Conservation (phyloP, 768 basidiomycete species). For the Termitomyces sp. region DNA sequence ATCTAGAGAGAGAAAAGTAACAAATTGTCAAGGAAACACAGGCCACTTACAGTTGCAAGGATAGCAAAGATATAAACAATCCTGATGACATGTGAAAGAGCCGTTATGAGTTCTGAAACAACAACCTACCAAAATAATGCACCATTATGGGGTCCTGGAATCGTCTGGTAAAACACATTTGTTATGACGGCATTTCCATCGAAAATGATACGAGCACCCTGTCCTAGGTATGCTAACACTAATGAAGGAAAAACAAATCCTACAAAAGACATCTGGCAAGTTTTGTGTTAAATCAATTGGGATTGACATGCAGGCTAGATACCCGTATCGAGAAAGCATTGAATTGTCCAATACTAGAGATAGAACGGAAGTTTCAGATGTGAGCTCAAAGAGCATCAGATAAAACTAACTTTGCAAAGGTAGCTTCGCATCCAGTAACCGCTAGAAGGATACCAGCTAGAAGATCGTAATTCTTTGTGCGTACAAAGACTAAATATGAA, state of each 20-base stretch:
- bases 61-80: slow-evolving; percentile 59
- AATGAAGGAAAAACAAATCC: slow-evolving; percentile 54
- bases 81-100: slow-evolving; percentile 25
- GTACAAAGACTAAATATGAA: slow-evolving; percentile 46
- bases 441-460: slow-evolving; percentile 61
- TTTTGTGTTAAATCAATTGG: neutral
- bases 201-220: slow-evolving; percentile 56
- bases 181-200: slow-evolving; percentile 42
- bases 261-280: slow-evolving; percentile 41
- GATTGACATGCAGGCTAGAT: slow-evolving; percentile 1
- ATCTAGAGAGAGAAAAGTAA: slow-evolving; percentile 27
- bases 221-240: slow-evolving; percentile 63
- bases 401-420: slow-evolving; percentile 55
- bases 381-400: neutral
- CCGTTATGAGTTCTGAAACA: neutral
- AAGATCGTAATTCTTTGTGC: slow-evolving; percentile 54
- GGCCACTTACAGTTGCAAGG: slow-evolving; percentile 49
- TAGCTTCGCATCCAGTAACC: slow-evolving; percentile 65
- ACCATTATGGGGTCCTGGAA: slow-evolving; percentile 51
- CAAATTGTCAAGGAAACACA: neutral
- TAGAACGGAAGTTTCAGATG: neutral
- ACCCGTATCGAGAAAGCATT: slow-evolving; percentile 54
- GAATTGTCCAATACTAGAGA: slow-evolving; percentile 58
- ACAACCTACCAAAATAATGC: slow-evolving; percentile 48
- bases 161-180: slow-evolving; percentile 60